Evolutionary conservation across 371 early-diverging fungal species (phyloP).

Genomic region (Mortierella sp.): DNA sequence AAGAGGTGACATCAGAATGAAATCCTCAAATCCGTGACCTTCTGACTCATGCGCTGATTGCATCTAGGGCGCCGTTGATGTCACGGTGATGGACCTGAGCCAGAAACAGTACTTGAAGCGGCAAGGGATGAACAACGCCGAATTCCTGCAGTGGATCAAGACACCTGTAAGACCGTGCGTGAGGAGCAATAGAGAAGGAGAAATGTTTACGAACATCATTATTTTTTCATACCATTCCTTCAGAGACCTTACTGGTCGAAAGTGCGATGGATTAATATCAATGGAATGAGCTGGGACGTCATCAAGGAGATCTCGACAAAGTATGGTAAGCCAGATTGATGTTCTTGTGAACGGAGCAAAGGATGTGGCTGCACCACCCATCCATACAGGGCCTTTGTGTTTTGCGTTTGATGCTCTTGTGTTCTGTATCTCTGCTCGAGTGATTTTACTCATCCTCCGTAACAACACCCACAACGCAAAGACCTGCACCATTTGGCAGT

Average conservation of each 20-base stretch:
- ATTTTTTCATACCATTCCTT: background rate
- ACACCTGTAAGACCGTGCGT: conserved; percentile 29
- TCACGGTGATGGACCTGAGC: conserved; percentile 36
- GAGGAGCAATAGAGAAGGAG: too few relatives aligned
- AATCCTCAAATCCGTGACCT: background rate
- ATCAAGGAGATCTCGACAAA: conserved; percentile 54
- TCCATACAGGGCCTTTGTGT: background rate
- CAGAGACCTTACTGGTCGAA: conserved; percentile 56
- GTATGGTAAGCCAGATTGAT: conserved; percentile 37
- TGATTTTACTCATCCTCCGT: background rate
- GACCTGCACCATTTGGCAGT: conserved; percentile 61
- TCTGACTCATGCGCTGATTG: background rate
- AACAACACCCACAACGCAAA: too few relatives aligned
- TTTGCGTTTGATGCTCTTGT: background rate
- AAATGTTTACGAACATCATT: too few relatives aligned
- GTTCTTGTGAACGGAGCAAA: too few relatives aligned
- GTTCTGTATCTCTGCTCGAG: background rate
- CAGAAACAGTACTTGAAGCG: conserved; percentile 9
- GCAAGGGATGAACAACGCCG: conserved; percentile 22
- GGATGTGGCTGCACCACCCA: background rate
- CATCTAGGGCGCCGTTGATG: conserved; percentile 26
- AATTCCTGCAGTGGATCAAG: conserved; percentile 40
- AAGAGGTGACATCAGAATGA: background rate
- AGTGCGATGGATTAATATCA: conserved; percentile 63
- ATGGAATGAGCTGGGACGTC: conserved; percentile 62